These are phyloP conservation scores for Bryoglossum gracile DNA, from an alignment of 495 filamentous ascomycete species.

Conservation along the genomic window DNA sequence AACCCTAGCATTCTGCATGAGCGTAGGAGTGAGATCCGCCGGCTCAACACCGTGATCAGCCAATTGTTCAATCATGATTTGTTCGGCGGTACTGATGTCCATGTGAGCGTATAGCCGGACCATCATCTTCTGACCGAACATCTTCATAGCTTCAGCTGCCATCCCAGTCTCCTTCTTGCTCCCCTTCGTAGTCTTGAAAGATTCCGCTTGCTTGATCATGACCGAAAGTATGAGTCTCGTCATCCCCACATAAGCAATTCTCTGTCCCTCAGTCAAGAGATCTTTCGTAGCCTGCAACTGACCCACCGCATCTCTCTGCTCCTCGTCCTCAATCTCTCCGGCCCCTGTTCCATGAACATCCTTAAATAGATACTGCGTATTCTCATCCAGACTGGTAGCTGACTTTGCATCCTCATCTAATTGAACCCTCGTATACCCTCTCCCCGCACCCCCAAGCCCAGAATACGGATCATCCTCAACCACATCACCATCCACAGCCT, in stretches of 20 bases:
- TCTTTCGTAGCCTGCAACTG: constrained; percentile 97
- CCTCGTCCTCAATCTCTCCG: constrained; percentile 63
- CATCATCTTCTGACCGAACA: constrained; percentile 99
- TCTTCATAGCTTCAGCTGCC: constrained; percentile 71
- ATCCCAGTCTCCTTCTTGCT: constrained; percentile 61
- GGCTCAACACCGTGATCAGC: constrained; percentile 85
- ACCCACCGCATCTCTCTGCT: constrained; percentile 71
- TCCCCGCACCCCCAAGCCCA: constrained; percentile 77
- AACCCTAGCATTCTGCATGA: constrained; percentile 91
- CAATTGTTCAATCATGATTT: constrained; percentile 98
- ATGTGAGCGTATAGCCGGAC: constrained; percentile 87
- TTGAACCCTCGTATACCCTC: constrained; percentile 88
- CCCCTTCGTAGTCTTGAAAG: constrained; percentile 43
- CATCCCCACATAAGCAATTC: constrained; percentile 92
- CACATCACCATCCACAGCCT: constrained; percentile 62
- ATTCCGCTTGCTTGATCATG: constrained; percentile 63
- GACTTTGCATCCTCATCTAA: constrained; percentile 92
- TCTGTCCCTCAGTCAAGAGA: constrained; percentile 88
- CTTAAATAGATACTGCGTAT: constrained; percentile 93
- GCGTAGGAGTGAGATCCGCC: constrained; percentile 67
- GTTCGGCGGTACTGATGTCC: constrained; percentile 85
- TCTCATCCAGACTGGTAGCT: constrained; percentile 93
- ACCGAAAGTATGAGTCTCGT: constrained; percentile 67
- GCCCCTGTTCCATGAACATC: constrained; percentile 46
- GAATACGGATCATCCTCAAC: constrained; percentile 66